Evolutionary conservation across 805 yeast genomes (phyloP).

Genomic region (Ogataea zsoltii): DNA sequence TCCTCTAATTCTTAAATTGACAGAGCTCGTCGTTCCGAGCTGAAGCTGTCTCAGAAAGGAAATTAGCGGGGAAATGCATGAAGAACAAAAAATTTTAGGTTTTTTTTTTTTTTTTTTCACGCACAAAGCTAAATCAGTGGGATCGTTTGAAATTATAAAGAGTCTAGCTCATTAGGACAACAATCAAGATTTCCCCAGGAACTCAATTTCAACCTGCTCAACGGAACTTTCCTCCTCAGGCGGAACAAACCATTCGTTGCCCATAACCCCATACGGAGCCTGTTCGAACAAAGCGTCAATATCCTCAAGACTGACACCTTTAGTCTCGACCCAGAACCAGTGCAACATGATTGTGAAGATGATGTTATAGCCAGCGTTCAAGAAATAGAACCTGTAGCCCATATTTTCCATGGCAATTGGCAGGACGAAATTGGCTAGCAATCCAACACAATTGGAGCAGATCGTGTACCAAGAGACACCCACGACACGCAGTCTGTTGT

Average conservation of each 20-base stretch:
- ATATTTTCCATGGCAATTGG: slow-evolving; percentile 41
- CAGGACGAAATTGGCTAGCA: slow-evolving; percentile 34
- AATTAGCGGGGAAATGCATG: not conserved
- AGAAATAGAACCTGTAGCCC: slow-evolving; percentile 36
- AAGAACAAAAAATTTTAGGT: too few species aligned
- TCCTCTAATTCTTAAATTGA: too few species aligned
- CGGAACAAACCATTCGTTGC: not conserved
- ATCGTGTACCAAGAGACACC: slow-evolving; percentile 20
- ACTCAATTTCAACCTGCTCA: not conserved
- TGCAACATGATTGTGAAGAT: slow-evolving; percentile 23
- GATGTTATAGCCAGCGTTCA: slow-evolving; percentile 24
- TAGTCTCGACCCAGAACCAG: slow-evolving; percentile 35
- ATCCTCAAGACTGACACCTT: slow-evolving; percentile 40
- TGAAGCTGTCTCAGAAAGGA: not conserved
- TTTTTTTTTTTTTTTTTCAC: too few species aligned
- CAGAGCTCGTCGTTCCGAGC: too few species aligned
- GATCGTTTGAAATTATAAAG: too few species aligned
- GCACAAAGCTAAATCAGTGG: too few species aligned
- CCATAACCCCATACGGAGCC: not conserved
- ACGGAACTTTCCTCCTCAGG: not conserved
- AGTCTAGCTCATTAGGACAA: too few species aligned
- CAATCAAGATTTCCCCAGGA: not conserved
- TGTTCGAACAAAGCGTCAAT: slow-evolving; percentile 27
- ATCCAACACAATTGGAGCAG: slow-evolving; percentile 19
- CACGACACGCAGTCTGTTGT: slow-evolving; percentile 28